Base-by-base conservation (phyloP, 1,284 basidiomycete species). In the Ganoderma meredithae region DNA sequence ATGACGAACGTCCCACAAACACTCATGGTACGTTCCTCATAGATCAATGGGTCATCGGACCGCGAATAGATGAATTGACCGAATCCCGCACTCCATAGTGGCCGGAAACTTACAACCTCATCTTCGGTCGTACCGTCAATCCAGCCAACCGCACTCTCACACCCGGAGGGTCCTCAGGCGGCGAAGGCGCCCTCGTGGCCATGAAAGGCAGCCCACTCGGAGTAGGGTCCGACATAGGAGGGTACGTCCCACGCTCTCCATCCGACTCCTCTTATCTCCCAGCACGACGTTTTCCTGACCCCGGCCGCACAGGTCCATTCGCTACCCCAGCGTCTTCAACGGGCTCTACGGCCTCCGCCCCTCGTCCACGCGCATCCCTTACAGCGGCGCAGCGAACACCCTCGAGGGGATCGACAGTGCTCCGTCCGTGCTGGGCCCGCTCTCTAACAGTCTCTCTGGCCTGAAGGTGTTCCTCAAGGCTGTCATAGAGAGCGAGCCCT, bases 261-360 rank as follows among this genome's bases (percentile, higher is more conserved):
- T 53, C 10, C 52, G 52, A 10, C 4, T 25, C 25, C 13, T 81
- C 2, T 74, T 81, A 0, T 81, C 85, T n/a, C 36, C 22, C 1
- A 27, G 4, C 71, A 81, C 79, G 65, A 83, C 84, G 1, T 86
- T 41, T 81, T 84, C 43, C 80, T 79, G 83, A 3, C 67, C 81
- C n/a, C 75, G 85, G 43, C 75, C 79, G 3, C 82, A 81, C 15
- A 85, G 86, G 66, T 81, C 86, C 27, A 86, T 86, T 0, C 67
- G 95, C 8, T 95, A 96, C 65, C 95, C 95, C 0, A 83, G 94
- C 0, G 84, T 86, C 4, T 95, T 92, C 76, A 93, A 90, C 70
- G 96, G 96, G 0, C 83, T 94, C 31, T 96, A 91, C 74, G 88
- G 91, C n/a, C 74, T 97, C 52, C 97, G 96, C 76, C 93, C 95